phyloP scores from a whole-genome alignment of 495 filamentous ascomycete species.

The Penicillium waksmanii region DNA sequence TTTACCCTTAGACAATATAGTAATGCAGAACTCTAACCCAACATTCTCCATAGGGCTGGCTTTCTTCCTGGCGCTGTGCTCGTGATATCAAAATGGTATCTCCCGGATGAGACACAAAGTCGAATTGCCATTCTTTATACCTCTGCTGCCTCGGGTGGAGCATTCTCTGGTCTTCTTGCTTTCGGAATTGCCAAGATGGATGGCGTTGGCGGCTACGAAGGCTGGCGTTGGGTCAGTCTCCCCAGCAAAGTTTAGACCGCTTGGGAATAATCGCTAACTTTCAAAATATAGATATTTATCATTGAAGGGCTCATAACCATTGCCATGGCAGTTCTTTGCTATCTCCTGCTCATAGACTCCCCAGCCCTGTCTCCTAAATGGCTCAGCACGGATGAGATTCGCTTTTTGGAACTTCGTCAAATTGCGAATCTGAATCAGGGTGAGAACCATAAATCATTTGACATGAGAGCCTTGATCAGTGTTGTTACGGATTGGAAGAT shows the following conservation, averaged over 20 bases:
- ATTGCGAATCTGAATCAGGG: conserved; percentile 4
- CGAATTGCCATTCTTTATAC: conserved; percentile 73
- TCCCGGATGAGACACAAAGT: conserved; percentile 61
- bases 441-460: conserved; percentile 6
- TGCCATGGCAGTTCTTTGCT: conserved; percentile 25
- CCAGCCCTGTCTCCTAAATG: conserved; percentile 22
- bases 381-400: conserved; percentile 24
- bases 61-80: conserved; percentile 71
- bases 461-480: conserved; percentile 10
- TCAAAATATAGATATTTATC: conserved; percentile 66
- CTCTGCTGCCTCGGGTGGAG: conserved; percentile 64
- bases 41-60: conserved; percentile 35
- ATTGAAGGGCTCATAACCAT: conserved; percentile 61
- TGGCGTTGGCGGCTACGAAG: conserved; percentile 58
- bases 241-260: not conserved
- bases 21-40: not conserved
- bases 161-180: conserved; percentile 69
- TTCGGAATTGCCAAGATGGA: conserved; percentile 68
- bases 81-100: conserved; percentile 73
- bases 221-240: conserved; percentile 54
- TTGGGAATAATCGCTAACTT: not conserved
- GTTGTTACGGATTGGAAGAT: conserved; percentile 25
- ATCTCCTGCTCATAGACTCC: conserved; percentile 23
- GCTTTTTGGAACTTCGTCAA: conserved; percentile 22
- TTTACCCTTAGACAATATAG: not conserved